These are phyloP conservation scores for Dactylonectria estremocensis DNA, from an alignment of 2,329 filamentous ascomycete genomes.

Conservation along the genomic window DNA sequence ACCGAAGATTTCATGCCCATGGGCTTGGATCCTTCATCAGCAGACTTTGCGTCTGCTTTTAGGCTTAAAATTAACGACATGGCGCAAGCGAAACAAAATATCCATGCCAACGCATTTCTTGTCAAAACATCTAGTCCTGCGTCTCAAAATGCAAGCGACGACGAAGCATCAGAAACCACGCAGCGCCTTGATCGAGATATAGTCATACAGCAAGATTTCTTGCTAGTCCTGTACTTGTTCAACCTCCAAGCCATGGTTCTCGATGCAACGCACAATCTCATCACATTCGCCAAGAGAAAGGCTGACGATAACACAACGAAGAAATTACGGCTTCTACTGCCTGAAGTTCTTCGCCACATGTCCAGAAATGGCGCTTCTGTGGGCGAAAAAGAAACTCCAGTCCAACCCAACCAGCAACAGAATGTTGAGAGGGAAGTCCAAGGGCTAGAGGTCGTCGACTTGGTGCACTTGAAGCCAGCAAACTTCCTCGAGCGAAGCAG, in stretches of 20 bases:
- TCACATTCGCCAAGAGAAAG: slow-evolving; percentile 27
- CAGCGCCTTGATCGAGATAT: slow-evolving; percentile 6
- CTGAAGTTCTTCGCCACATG: not conserved
- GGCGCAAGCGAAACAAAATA: slow-evolving; percentile 4
- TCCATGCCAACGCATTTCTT: slow-evolving; percentile 17
- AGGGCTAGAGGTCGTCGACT: slow-evolving; percentile 27
- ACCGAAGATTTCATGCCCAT: not conserved
- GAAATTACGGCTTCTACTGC: slow-evolving; percentile 4
- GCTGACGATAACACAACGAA: slow-evolving; percentile 14
- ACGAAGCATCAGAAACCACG: slow-evolving; percentile 4
- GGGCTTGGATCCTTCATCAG: slow-evolving; percentile 11
- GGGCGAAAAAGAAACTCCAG: not conserved
- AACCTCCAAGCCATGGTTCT: slow-evolving; percentile 26
- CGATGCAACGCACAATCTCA: slow-evolving; percentile 21
- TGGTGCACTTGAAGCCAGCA: slow-evolving; percentile 29
- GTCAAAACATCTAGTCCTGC: slow-evolving; percentile 7
- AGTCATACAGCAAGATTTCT: slow-evolving; percentile 23
- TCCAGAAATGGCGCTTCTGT: too few species aligned
- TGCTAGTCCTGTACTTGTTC: slow-evolving; percentile 26
- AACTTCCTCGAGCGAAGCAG: slow-evolving; percentile 26
- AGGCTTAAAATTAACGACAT: slow-evolving; percentile 16
- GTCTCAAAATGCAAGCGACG: not conserved
- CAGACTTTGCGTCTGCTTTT: slow-evolving; percentile 15
- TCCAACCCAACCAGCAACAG: not conserved
- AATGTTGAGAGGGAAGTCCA: not conserved